Base-by-base conservation (phyloP, 2,329 filamentous ascomycete genomes). In the Monilinia polystroma region DNA sequence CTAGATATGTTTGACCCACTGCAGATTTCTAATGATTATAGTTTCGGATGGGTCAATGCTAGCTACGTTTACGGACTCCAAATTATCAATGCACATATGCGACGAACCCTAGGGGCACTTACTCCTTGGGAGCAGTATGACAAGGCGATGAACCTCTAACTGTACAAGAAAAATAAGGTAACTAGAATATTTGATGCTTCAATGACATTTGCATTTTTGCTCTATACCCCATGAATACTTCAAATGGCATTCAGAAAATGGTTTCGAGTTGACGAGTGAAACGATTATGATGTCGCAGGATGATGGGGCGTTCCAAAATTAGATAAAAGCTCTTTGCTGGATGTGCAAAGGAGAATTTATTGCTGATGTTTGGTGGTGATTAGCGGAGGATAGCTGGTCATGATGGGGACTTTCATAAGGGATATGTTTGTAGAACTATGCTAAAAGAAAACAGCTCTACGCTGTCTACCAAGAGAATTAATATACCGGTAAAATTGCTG, bases 21-120 rank as follows among this genome's bases (percentile, higher is more conserved):
- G 16, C 52, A 6, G 47, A 68, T 45, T 60, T 62, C 72, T 75
- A 66, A 75, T 77, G 72, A 35, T 59, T 58, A 60, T 75, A 97
- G 94, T 67, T 99, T 99, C 76, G 95, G 94, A 63, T 99, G 95
- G 95, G 95, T 98, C 75, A 99, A 99, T 77, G 94, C 95, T 74
- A 97, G 93, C 77, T 99, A 96, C 77, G 91, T 98, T 67, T 96
- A 96, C 76, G 95, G 94, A 52, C 83, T 98, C 68, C 89, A 93
- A 72, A 91, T 97, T 72, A 84, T 97, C 68, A 93, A 91, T 73
- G 90, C 91, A 43, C 92, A 97, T 79, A 93, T 95, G 87, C 88
- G 89, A 77, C 90, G 93, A 73, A 92, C 94, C 0, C 83, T 99
- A 51, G 94, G 93, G 66, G 91, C 93, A 8, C 83, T 96, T 72